Base-by-base conservation (phyloP, 306 rosid genomes). In the Vigna mungo region DNA sequence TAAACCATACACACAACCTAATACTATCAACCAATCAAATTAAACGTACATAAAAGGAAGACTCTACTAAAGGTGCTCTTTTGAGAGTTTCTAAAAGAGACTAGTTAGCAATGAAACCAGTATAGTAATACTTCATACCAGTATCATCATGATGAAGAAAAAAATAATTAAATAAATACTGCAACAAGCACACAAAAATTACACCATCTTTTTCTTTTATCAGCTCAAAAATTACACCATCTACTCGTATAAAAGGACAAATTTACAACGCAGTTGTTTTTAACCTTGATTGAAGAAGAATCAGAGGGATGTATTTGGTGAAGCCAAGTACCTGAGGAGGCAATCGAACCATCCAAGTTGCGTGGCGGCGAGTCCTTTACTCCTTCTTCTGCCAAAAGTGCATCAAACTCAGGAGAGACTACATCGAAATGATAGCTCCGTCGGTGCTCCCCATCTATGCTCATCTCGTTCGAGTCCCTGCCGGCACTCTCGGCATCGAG, bases 381-480 rank as follows among this genome's bases (percentile, higher is more conserved):
- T 32, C 80, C 89, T 80, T 87, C 86, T 78, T 84, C 93, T 16
- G 83, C 82, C 84, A 92, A 81, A 76, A 92, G 78, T 55, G 94
- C 92, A 81, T 85, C 83, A 76, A 90, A 82, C 25, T 74, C 69
- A 4, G 97, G 92, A 59, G 97, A 84, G 21, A 90, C 80, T 69
- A 54, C 79, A 69, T 84, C 89, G 79, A 83, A 92, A 75, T 87
- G 87, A 68, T 44, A 90, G 79, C 51, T 85, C 66, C 65, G 72
- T 1, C 83, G 77, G 58, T 77, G 71, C 61, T 87, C 89, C 82
- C 88, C 92, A 23, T 86, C 89, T 30, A 95, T 88, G 74, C 97
- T 88, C 97, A 92, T 95, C 71, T 86, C 90, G 64, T 86, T 87
- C 0, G 97, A 90, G 65, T 92, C 92, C 73, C 89, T 84, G 4